Conservation (phyloP, 768 basidiomycete genomes). For the Tephrocybe sp. region DNA sequence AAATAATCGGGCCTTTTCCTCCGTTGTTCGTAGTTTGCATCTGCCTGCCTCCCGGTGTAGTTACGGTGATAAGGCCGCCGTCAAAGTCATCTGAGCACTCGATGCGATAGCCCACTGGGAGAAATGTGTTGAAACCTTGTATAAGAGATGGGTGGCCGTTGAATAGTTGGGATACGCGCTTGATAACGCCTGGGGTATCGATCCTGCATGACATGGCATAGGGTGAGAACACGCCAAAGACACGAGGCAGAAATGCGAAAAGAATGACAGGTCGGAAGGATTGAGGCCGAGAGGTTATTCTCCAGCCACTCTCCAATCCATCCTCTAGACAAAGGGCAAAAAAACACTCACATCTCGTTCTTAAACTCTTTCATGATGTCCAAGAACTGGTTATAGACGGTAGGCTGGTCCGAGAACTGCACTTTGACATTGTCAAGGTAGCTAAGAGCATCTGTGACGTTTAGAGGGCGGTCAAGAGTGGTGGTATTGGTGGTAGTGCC, state of each 20-base stretch:
- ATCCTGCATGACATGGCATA: conserved; percentile 62
- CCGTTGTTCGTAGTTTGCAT: conserved; percentile 56
- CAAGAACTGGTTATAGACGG: conserved; percentile 91
- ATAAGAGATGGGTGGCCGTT: conserved; percentile 88
- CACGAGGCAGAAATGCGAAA: background rate
- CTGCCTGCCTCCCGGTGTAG: conserved; percentile 69
- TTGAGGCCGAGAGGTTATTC: no score
- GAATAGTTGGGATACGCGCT: conserved; percentile 92
- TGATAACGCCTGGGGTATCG: conserved; percentile 97
- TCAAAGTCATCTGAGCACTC: conserved; percentile 76
- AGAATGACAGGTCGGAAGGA: background rate
- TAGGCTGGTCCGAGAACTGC: conserved; percentile 90
- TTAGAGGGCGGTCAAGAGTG: conserved; percentile 64
- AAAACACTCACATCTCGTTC: conserved; percentile 70
- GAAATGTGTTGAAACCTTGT: conserved; percentile 97
- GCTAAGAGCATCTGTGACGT: conserved; percentile 90
- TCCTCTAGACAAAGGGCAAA: background rate
- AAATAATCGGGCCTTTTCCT: conserved; percentile 36
- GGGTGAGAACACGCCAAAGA: conserved; percentile 1
- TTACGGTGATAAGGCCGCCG: conserved; percentile 70
- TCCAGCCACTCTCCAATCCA: no score
- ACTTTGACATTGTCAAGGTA: conserved; percentile 93
- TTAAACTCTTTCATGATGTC: conserved; percentile 99
- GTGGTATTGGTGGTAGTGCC: conserved; percentile 24
- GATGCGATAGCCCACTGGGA: conserved; percentile 93